Percentiles rank a stretch among this genome's conserved stretches.
phyloP scores from a whole-genome alignment of 169 alveolate species.

The Plasmodium knowlesi region DNA sequence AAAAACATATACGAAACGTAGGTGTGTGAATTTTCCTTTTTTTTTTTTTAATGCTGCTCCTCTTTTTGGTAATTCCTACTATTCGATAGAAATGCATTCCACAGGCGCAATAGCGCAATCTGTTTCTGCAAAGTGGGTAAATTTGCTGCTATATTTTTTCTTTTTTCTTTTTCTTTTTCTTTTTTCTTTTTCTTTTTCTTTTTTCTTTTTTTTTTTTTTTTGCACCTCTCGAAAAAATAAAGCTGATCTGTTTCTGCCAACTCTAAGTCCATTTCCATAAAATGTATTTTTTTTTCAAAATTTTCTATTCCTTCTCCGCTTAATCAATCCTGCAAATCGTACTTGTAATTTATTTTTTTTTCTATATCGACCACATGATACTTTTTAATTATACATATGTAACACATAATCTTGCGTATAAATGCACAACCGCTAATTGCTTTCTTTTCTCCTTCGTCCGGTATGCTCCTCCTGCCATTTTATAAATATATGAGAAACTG shows the following conservation, averaged over 20 bases:
- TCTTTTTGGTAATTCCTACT: neutral
- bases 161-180: neutral
- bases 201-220: no score
- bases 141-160: neutral
- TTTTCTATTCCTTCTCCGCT: neutral
- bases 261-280: neutral
- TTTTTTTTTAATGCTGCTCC: neutral
- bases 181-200: no score
- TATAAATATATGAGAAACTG: neutral
- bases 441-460: neutral
- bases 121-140: neutral
- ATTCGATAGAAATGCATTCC: neutral
- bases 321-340: neutral
- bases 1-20: neutral
- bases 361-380: neutral
- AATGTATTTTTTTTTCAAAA: neutral
- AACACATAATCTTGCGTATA: neutral
- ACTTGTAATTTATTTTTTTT: neutral
- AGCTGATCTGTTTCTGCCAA: slow-evolving; percentile 4
- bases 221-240: neutral
- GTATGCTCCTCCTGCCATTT: neutral
- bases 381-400: neutral
- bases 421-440: neutral
- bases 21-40: neutral
- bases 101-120: neutral